phyloP scores from a whole-genome alignment of 164 flowering plant species.

The Macadamia integrifolia region DNA sequence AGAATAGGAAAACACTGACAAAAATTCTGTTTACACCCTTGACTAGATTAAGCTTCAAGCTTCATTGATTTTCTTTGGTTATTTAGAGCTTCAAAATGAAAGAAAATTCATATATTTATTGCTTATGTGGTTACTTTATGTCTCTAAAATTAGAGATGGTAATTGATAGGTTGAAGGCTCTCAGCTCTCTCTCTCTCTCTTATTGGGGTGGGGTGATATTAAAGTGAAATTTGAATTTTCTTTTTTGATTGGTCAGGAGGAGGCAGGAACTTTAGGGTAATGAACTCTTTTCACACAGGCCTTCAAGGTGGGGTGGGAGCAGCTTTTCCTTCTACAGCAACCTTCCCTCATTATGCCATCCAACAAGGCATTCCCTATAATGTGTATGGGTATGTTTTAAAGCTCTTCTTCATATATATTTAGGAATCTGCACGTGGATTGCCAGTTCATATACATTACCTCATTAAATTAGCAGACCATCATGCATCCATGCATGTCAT shows the following conservation, averaged over 20 bases:
- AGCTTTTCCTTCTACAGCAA: constrained; percentile 60
- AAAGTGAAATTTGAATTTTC: no score
- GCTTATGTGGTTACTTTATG: no score
- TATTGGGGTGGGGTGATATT: background rate
- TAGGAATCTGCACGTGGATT: constrained; percentile 22
- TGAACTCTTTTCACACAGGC: constrained; percentile 46
- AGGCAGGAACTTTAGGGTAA: constrained; percentile 47
- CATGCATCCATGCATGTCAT: constrained; percentile 1
- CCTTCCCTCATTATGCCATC: constrained; percentile 92
- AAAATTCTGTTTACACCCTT: no score
- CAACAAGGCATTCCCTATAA: constrained; percentile 82
- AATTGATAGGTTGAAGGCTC: no score
- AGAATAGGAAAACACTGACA: no score
- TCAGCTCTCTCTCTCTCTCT: no score
- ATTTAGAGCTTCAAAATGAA: no score
- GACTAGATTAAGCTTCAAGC: no score
- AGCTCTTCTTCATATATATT: background rate
- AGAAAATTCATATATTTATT: no score
- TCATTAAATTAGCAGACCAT: background rate
- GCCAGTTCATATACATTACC: constrained; percentile 25
- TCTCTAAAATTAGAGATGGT: no score
- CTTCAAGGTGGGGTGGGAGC: constrained; percentile 52
- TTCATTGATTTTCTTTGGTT: no score
- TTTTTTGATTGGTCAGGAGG: constrained; percentile 24
- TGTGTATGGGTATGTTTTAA: constrained; percentile 54